These are phyloP conservation scores for Larix sibirica DNA, from an alignment of 83 land plant species.

Conservation along the genomic window DNA sequence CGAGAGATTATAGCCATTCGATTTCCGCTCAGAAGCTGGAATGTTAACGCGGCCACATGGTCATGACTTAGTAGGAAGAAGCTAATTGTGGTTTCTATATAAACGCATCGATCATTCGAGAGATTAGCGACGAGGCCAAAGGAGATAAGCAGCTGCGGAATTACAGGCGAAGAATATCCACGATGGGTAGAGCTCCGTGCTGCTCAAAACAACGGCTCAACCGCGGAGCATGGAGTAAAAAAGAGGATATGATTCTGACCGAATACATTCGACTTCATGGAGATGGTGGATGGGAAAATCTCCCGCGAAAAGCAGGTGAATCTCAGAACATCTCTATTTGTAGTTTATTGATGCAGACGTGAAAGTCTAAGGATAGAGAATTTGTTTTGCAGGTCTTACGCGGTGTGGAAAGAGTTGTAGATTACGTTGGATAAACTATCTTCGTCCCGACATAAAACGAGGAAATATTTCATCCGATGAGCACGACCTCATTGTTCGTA, in stretches of 20 bases:
- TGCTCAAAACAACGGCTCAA: neutral
- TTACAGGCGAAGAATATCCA: too few species aligned
- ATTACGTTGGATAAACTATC: constrained; percentile 7
- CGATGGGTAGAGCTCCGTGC: constrained; percentile 5
- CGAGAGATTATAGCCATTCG: too few species aligned
- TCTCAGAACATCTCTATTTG: too few species aligned
- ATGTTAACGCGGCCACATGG: too few species aligned
- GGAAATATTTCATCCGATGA: neutral
- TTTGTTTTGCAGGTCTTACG: neutral
- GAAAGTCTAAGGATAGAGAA: neutral
- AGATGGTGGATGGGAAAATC: neutral
- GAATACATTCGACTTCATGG: neutral
- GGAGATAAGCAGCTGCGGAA: too few species aligned
- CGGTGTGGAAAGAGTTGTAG: constrained; percentile 15
- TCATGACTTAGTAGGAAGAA: too few species aligned
- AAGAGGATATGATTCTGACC: neutral
- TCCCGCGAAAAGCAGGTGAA: neutral
- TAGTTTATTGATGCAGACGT: neutral
- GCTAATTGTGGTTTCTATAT: too few species aligned
- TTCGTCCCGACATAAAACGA: constrained; percentile 1
- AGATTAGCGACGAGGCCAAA: too few species aligned
- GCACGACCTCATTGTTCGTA: neutral
- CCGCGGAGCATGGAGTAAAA: neutral
- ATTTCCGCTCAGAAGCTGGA: too few species aligned
- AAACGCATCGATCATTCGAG: too few species aligned